A percentile compares a stretch with the other conserved stretches of the same genome.
Conservation (phyloP, 2,329 filamentous ascomycete species). For the Aspergillus pseudoterreus region DNA sequence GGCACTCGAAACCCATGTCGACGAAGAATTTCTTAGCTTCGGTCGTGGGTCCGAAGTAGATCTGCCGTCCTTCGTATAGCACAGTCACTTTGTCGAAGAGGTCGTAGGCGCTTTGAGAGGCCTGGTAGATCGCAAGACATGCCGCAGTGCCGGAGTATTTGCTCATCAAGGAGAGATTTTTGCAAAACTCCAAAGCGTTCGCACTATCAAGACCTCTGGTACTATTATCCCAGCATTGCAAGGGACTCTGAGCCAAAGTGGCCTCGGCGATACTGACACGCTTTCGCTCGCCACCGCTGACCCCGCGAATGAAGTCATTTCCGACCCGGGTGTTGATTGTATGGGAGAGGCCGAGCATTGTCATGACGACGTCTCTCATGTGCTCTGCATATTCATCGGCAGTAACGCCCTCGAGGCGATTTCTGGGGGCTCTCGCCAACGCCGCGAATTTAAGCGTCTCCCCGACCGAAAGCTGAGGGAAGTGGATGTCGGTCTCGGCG, state of each 20-base stretch:
- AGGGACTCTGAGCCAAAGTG: slow-evolving; percentile 41
- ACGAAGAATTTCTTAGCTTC: slow-evolving; percentile 63
- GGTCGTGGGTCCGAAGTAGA: slow-evolving; percentile 63
- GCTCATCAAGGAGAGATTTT: slow-evolving; percentile 43
- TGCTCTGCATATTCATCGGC: slow-evolving; percentile 43
- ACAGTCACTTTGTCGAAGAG: slow-evolving; percentile 67
- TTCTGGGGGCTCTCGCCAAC: slow-evolving; percentile 53
- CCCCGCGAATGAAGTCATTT: slow-evolving; percentile 58
- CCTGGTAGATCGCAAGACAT: slow-evolving; percentile 50
- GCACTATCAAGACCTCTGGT: slow-evolving; percentile 40
- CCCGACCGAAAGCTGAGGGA: slow-evolving; percentile 72
- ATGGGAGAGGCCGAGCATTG: slow-evolving; percentile 46
- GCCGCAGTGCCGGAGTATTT: slow-evolving; percentile 42
- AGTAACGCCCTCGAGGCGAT: slow-evolving; percentile 37
- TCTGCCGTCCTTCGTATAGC: slow-evolving; percentile 67
- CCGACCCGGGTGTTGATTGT: slow-evolving; percentile 49
- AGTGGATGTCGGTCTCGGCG: slow-evolving; percentile 79
- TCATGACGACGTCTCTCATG: slow-evolving; percentile 45
- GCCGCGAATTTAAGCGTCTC: slow-evolving; percentile 78
- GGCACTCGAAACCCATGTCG: slow-evolving; percentile 63
- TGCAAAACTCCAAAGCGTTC: slow-evolving; percentile 51
- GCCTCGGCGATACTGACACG: slow-evolving; percentile 61
- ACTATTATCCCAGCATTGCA: slow-evolving; percentile 37
- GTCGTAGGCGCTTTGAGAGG: slow-evolving; percentile 37
- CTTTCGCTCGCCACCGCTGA: slow-evolving; percentile 60